phyloP scores from a whole-genome alignment of 768 basidiomycete genomes.

The Hericium coralloides region DNA sequence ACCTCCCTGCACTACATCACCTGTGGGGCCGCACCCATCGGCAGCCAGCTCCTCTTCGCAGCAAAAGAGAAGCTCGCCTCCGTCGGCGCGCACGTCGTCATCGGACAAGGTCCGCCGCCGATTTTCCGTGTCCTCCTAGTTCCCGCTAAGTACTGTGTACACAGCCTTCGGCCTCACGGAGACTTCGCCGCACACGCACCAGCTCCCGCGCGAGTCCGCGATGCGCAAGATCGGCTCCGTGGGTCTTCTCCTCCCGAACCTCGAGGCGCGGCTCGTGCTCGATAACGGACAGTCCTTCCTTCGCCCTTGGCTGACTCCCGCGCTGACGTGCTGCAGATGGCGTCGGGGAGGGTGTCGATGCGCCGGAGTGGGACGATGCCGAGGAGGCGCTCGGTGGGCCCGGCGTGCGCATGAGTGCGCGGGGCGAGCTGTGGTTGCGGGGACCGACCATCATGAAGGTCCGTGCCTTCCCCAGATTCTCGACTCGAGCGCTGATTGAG shows the following conservation, averaged over 20 bases:
- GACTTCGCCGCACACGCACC: conserved; percentile 63
- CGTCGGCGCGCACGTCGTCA: conserved; percentile 30
- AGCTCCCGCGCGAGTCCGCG: conserved; percentile 37
- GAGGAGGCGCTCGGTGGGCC: conserved; percentile 36
- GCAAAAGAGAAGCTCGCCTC: conserved; percentile 33
- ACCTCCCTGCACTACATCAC: conserved; percentile 46
- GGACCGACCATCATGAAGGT: conserved; percentile 80
- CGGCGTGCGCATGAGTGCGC: conserved; percentile 42
- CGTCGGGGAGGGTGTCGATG: conserved; percentile 30
- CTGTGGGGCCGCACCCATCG: conserved; percentile 79
- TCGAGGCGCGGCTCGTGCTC: conserved; percentile 61
- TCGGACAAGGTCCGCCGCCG: conserved; percentile 42
- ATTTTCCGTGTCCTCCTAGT: background rate
- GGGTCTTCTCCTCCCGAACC: conserved; percentile 64
- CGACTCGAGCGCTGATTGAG: too few relatives aligned
- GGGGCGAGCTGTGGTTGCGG: conserved; percentile 77
- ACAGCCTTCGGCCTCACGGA: conserved; percentile 76
- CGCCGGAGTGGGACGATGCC: background rate
- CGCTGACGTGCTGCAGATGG: too few relatives aligned
- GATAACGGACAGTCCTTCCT: conserved; percentile 11
- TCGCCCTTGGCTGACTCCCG: background rate
- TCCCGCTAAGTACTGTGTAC: background rate
- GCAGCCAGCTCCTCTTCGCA: conserved; percentile 47
- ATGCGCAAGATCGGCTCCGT: conserved; percentile 51
- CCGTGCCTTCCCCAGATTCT: background rate